Percentiles rank a stretch among this genome's conserved stretches.
phyloP scores from a whole-genome alignment of 805 yeast genomes.

The Torulaspora maleeae region DNA sequence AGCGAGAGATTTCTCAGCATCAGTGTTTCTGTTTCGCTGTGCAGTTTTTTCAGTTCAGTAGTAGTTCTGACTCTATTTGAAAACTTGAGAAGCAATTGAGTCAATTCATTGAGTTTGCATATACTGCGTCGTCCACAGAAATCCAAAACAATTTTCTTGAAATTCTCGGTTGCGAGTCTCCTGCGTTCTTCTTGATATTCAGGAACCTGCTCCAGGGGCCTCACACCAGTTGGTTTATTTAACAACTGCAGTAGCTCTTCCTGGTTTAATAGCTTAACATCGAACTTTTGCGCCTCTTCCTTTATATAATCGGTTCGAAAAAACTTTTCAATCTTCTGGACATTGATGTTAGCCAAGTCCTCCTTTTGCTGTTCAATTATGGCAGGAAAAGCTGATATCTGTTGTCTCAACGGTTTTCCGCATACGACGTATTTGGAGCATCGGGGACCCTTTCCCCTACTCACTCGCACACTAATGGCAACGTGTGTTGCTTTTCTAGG shows the following conservation, averaged over 20 bases:
- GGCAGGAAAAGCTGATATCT: not conserved
- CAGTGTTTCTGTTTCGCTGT: not conserved
- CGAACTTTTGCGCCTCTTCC: not conserved
- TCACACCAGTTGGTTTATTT: not conserved
- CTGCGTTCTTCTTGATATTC: not conserved
- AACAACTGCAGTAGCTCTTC: constrained; percentile 1
- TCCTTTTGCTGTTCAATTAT: constrained; percentile 9
- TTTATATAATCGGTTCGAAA: too few relatives aligned
- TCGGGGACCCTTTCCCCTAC: constrained; percentile 1
- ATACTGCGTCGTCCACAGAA: constrained; percentile 6
- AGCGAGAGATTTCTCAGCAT: not conserved
- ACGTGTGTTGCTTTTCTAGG: constrained; percentile 9
- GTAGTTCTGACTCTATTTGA: not conserved
- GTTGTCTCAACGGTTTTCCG: constrained; percentile 2
- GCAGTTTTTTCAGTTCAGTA: not conserved
- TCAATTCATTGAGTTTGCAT: constrained; percentile 1
- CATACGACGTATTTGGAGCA: constrained; percentile 10
- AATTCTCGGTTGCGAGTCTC: not conserved
- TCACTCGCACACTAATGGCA: constrained; percentile 6
- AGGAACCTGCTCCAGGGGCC: not conserved
- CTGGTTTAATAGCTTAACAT: constrained; percentile 3
- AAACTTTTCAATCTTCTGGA: not conserved
- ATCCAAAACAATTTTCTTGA: not conserved
- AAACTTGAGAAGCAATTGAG: constrained; percentile 1
- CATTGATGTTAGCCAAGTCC: not conserved